A percentile compares a stretch with the other conserved stretches of the same genome.
phyloP scores from a whole-genome alignment of 495 filamentous ascomycete genomes.

The Filosporella fistucella region DNA sequence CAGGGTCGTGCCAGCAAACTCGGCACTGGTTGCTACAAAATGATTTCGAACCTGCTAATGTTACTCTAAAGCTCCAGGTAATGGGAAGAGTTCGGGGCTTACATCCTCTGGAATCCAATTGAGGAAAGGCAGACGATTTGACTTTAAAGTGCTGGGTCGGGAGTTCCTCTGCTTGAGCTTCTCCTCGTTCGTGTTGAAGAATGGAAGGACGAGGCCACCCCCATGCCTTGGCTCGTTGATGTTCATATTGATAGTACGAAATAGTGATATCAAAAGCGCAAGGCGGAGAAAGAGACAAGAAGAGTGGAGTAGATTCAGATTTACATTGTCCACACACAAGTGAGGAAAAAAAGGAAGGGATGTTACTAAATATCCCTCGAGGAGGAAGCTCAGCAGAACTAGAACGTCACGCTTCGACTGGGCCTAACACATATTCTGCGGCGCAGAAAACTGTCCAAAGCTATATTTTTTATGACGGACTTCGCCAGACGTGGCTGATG shows the following conservation, averaged over 20 bases:
- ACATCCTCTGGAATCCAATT: conserved; percentile 11
- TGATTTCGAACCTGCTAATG: conserved; percentile 11
- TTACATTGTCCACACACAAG: too few species aligned
- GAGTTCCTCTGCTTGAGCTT: not conserved
- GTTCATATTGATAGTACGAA: conserved; percentile 23
- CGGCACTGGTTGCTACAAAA: conserved; percentile 18
- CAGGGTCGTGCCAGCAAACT: conserved; percentile 38
- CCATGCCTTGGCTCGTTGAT: conserved; percentile 14
- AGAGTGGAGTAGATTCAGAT: too few species aligned
- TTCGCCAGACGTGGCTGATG: too few species aligned
- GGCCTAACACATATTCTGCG: too few species aligned
- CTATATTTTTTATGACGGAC: too few species aligned
- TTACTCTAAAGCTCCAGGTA: not conserved
- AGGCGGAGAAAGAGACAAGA: too few species aligned
- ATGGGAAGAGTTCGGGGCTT: not conserved
- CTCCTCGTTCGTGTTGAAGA: conserved; percentile 14
- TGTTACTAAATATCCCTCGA: too few species aligned
- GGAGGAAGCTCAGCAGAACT: too few species aligned
- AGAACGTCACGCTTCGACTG: too few species aligned
- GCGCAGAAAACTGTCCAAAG: too few species aligned
- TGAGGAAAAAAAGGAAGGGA: too few species aligned
- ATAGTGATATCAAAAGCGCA: too few species aligned
- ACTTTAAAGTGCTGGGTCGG: conserved; percentile 11
- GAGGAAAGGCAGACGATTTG: conserved; percentile 14
- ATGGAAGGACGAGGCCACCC: conserved; percentile 13